These are phyloP conservation scores for Neurospora crassa DNA, from an alignment of 2,329 filamentous ascomycete species.

Conservation along the genomic window DNA sequence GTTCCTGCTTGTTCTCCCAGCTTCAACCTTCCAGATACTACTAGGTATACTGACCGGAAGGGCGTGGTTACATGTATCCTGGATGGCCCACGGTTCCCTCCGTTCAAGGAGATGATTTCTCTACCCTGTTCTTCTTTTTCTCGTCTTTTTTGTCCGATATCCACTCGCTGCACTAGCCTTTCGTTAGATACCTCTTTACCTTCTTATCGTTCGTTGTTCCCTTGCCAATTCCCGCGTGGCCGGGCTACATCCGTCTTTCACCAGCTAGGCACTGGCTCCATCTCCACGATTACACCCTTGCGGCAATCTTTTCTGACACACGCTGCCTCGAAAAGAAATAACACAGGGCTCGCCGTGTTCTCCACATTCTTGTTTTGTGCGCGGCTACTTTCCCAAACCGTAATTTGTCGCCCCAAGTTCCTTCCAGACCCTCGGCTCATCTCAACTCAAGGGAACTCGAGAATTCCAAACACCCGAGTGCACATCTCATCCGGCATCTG, in stretches of 20 bases:
- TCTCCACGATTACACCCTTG: conserved; percentile 24
- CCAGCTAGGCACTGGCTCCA: conserved; percentile 14
- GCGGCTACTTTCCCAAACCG: conserved; percentile 29
- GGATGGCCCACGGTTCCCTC: neutral
- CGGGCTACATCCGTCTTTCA: conserved; percentile 5
- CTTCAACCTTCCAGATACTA: neutral
- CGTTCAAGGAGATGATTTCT: neutral
- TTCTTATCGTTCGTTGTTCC: conserved; percentile 5
- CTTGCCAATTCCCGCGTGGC: neutral
- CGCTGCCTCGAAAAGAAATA: conserved; percentile 35
- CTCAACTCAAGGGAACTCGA: conserved; percentile 1
- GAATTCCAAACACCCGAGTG: conserved; percentile 1
- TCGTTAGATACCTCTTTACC: conserved; percentile 10
- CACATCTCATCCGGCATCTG: conserved; percentile 5
- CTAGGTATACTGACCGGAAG: too few species aligned
- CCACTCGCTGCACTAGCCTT: conserved; percentile 9
- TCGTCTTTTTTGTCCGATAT: conserved; percentile 2
- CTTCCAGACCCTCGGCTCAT: conserved; percentile 3
- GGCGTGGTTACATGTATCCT: neutral
- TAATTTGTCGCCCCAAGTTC: conserved; percentile 16
- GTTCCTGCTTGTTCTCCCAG: neutral
- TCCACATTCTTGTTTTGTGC: conserved; percentile 34
- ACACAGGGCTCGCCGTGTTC: conserved; percentile 29
- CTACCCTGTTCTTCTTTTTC: conserved; percentile 1
- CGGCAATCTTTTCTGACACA: conserved; percentile 36